phyloP scores from a whole-genome alignment of 2,329 filamentous ascomycete genomes.

The Intubia oerlemansii region DNA sequence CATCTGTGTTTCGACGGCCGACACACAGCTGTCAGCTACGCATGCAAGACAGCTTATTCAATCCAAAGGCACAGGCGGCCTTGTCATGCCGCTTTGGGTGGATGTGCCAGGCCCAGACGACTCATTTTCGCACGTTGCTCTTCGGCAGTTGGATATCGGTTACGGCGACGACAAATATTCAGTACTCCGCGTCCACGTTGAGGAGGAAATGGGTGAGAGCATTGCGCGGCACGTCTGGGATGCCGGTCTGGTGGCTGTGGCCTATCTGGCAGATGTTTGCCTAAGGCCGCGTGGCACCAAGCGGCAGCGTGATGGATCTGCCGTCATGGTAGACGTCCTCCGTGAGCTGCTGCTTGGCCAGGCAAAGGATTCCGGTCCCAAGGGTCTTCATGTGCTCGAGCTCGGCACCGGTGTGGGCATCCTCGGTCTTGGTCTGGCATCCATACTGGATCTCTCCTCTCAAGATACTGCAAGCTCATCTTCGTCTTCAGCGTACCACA shows the following conservation, averaged over 20 bases:
- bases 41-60: conserved; percentile 9
- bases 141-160: conserved; percentile 13
- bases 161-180: background rate
- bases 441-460: too few relatives aligned
- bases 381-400: conserved; percentile 24
- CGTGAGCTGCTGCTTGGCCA: conserved; percentile 13
- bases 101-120: conserved; percentile 9
- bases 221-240: conserved; percentile 40
- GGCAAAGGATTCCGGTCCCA: too few relatives aligned
- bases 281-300: background rate
- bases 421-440: conserved; percentile 26
- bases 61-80: conserved; percentile 11
- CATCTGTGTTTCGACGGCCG: conserved; percentile 10
- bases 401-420: conserved; percentile 36
- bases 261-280: conserved; percentile 14
- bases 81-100: conserved; percentile 23
- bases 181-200: conserved; percentile 21
- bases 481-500: background rate
- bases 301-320: conserved; percentile 7
- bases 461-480: background rate
- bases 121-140: conserved; percentile 9
- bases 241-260: conserved; percentile 25
- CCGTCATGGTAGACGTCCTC: conserved; percentile 6
- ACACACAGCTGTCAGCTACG: conserved; percentile 7
- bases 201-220: conserved; percentile 37